A percentile compares a stretch with the other conserved stretches of the same genome.
phyloP scores from a whole-genome alignment of 768 basidiomycete genomes.

The Lentinula raphanica region DNA sequence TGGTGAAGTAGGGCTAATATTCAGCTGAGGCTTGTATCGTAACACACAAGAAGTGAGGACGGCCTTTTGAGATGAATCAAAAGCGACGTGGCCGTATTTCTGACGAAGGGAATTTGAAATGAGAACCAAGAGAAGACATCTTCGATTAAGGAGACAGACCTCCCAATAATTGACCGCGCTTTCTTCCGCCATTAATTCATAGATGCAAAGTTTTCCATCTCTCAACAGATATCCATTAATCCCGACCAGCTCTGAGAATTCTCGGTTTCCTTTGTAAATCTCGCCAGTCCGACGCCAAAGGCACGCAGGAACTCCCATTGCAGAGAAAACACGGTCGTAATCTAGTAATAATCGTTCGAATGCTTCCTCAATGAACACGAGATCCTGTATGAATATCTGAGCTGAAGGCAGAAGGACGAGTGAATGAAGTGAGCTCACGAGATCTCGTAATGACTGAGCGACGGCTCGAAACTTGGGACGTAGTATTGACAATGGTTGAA shows the following conservation, averaged over 20 bases:
- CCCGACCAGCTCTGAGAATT: conserved; percentile 88
- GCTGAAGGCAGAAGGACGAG: neutral
- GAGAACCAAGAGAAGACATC: neutral
- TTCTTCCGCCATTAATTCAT: conserved; percentile 98
- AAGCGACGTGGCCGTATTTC: conserved; percentile 95
- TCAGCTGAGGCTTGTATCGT: conserved; percentile 67
- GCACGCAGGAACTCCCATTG: conserved; percentile 96
- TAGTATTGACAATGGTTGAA: conserved; percentile 82
- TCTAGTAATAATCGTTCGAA: conserved; percentile 94
- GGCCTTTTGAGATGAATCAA: conserved; percentile 88
- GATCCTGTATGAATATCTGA: conserved; percentile 43
- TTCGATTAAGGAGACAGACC: conserved; percentile 34
- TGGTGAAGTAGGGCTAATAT: conserved; percentile 14
- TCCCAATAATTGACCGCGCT: conserved; percentile 98
- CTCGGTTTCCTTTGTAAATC: conserved; percentile 97
- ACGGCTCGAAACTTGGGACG: conserved; percentile 84
- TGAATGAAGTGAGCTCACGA: conserved; percentile 49
- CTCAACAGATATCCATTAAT: conserved; percentile 84
- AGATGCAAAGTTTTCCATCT: conserved; percentile 94
- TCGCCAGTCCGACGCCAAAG: conserved; percentile 96
- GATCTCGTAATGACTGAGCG: conserved; percentile 78
- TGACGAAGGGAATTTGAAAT: conserved; percentile 21
- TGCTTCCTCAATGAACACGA: conserved; percentile 96
- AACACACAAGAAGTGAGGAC: conserved; percentile 89
- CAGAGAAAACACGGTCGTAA: conserved; percentile 90